Evolutionary conservation across 176 grass and related monocot species (phyloP).

Genomic region (Oryza punctata): DNA sequence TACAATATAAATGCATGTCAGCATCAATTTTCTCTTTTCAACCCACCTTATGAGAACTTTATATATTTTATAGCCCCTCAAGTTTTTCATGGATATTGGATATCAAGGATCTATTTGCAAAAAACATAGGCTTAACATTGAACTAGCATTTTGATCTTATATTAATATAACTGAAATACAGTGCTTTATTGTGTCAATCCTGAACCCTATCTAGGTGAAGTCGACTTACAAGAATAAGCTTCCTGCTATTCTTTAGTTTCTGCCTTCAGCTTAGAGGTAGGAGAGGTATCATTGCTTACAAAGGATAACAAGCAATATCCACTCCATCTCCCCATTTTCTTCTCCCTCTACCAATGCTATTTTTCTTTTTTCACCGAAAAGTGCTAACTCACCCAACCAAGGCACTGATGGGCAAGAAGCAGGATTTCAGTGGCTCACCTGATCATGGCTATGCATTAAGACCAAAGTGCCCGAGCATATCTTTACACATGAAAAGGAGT

Average conservation of each 20-base stretch:
- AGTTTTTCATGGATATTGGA: background rate
- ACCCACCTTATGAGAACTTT: background rate
- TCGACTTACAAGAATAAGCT: conserved; percentile 6
- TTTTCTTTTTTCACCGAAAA: background rate
- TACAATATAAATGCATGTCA: background rate
- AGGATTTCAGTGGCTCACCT: background rate
- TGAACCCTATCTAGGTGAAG: background rate
- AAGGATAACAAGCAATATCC: too few species aligned
- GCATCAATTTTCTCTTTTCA: background rate
- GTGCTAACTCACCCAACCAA: background rate
- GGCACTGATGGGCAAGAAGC: background rate
- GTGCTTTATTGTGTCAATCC: background rate
- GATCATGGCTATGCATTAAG: background rate
- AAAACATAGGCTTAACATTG: background rate
- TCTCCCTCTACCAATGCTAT: background rate
- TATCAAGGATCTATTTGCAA: background rate
- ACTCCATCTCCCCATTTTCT: background rate
- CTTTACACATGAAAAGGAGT: background rate
- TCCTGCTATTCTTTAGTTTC: background rate
- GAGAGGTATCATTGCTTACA: too few species aligned
- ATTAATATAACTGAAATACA: background rate
- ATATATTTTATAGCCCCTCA: background rate
- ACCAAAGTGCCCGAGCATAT: background rate
- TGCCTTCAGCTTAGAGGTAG: conserved; percentile 7
- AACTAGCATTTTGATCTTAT: background rate